Base-by-base conservation (phyloP, 768 basidiomycete genomes). In the Hirschioporus abietinus region DNA sequence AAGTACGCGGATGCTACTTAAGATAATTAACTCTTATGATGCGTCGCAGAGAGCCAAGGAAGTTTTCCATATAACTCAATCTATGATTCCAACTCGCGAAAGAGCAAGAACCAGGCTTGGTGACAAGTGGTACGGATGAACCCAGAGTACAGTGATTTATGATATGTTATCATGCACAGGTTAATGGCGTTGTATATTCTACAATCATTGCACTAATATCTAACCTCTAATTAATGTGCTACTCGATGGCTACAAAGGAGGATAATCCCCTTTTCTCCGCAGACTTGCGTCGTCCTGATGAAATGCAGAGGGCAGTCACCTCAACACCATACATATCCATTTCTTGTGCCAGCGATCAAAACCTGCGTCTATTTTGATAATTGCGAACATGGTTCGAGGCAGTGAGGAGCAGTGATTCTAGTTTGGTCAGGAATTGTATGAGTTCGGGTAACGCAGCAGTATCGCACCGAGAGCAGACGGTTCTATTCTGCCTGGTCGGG, bases 31-130 rank as follows among this genome's bases (percentile, higher is more conserved):
- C 25, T 3, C 66, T 58, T 42, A 26, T 30, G 15, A 17, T 63
- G 30, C 24, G 34, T 27, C 59, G 35, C 72, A 96, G 95, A 86
- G 89, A 12, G 95, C 96, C 8, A 97, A 93, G 71, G 85, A 94
- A 68, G 84, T 91, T 0, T 97, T 95, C 78, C 78, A 91, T 35
- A 96, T 98, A 71, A 88, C 76, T 0, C 81, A 89, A 68, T 81
- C 92, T 1, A 81, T 80, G 68, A 93, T 98, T 67, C 94, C 95
- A 0, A 86, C 88, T 70, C 84, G 95, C 36, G 81, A 85, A 3
- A 81, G 85, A 36, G 84, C 87, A 1, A 76, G 78, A 68, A 86
- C 79, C 26, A 83, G 79, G 68, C 77, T 87, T 1, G 88, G 87
- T 9, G 81, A 83, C 62, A 87, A 89, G 74, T 92, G 90, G 91